phyloP scores from a whole-genome alignment of 2,329 filamentous ascomycete species.

The Graphilbum fragrans region DNA sequence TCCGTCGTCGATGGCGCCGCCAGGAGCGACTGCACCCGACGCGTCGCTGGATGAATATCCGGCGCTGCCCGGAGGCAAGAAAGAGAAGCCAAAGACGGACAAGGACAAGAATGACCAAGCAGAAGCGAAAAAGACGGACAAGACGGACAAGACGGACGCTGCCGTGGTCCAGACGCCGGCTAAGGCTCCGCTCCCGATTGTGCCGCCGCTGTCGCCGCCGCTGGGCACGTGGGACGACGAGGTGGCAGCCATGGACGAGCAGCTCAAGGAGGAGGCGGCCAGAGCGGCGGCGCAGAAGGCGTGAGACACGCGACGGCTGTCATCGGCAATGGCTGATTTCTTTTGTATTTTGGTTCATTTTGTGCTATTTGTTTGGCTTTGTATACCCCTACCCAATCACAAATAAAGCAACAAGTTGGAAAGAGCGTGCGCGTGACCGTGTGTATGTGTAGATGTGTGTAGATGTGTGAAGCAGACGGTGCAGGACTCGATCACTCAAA shows the following conservation, averaged over 20 bases:
- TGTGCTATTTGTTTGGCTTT: neutral
- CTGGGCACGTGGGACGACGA: slow-evolving; percentile 45
- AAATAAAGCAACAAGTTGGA: neutral
- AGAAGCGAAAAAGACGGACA: neutral
- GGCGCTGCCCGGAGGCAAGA: slow-evolving; percentile 17
- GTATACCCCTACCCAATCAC: neutral
- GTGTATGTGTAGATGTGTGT: too few species aligned
- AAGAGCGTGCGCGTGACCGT: neutral
- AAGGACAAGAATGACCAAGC: slow-evolving; percentile 13
- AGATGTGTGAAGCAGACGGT: too few species aligned
- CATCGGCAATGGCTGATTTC: neutral
- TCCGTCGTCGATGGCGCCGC: slow-evolving; percentile 11
- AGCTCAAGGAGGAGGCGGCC: slow-evolving; percentile 1
- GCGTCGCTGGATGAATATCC: slow-evolving; percentile 27
- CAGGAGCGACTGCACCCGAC: slow-evolving; percentile 14
- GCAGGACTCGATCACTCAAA: too few species aligned
- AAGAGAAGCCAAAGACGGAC: neutral
- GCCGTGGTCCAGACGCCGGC: slow-evolving; percentile 8
- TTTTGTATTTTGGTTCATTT: neutral
- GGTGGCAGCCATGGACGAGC: slow-evolving; percentile 35
- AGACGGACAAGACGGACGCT: slow-evolving; percentile 4
- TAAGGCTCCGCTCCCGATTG: neutral
- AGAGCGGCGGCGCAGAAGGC: neutral
- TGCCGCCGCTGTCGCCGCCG: slow-evolving; percentile 23
- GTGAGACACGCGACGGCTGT: neutral